Conservation (phyloP, 345 rosid genomes). For the Brassica carinata region DNA sequence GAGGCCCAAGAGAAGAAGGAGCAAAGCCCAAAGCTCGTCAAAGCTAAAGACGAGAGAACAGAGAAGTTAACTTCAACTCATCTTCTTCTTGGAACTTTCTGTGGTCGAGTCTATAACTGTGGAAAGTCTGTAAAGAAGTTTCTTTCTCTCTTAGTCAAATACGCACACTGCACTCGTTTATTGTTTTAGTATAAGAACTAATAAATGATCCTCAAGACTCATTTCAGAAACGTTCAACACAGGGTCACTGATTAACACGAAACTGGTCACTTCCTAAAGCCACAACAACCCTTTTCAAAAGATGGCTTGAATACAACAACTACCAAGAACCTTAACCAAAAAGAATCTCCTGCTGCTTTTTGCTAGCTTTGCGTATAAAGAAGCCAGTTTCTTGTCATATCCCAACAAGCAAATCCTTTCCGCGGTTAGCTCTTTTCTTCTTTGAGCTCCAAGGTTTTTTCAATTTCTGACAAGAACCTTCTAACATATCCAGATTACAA, state of each 20-base stretch:
- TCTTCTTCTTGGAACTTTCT: background rate
- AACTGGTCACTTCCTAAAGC: background rate
- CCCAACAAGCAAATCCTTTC: background rate
- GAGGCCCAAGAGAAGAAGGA: background rate
- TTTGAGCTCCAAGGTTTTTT: background rate
- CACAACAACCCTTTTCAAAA: conserved; percentile 11
- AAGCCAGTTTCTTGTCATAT: conserved; percentile 6
- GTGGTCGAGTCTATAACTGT: background rate
- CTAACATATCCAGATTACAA: background rate
- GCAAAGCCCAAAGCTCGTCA: background rate
- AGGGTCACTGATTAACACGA: background rate
- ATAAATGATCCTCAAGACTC: background rate
- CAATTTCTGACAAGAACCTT: background rate
- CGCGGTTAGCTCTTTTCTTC: background rate
- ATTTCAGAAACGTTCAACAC: background rate
- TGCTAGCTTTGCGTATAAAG: conserved; percentile 7
- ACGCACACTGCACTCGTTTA: conserved; percentile 4
- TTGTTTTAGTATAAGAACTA: background rate
- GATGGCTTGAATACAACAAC: background rate
- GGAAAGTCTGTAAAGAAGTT: background rate
- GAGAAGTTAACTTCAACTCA: background rate
- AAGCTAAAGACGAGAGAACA: background rate
- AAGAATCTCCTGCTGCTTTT: background rate
- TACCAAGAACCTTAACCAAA: background rate
- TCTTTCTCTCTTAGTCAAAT: background rate